These are phyloP conservation scores for Terana coerulea DNA, from an alignment of 768 basidiomycete genomes.

Conservation along the genomic window DNA sequence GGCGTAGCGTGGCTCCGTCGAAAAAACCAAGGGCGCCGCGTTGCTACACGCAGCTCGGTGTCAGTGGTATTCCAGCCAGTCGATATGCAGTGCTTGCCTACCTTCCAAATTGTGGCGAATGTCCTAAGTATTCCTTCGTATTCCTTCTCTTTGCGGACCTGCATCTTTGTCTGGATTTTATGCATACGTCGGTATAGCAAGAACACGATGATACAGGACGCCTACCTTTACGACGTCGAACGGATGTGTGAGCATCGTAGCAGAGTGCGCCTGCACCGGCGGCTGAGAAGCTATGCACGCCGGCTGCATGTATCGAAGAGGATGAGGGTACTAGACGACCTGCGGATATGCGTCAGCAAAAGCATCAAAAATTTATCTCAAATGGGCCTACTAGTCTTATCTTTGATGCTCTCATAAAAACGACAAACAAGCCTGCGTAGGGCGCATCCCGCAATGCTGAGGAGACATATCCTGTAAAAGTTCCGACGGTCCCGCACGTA, in stretches of 20 bases:
- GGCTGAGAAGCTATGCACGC: constrained; percentile 62
- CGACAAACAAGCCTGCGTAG: constrained; percentile 86
- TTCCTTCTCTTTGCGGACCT: constrained; percentile 74
- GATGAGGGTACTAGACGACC: constrained; percentile 35
- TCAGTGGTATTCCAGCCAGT: not conserved
- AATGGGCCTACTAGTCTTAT: constrained; percentile 56
- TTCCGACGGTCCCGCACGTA: constrained; percentile 73
- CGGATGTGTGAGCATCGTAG: constrained; percentile 84
- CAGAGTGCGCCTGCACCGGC: constrained; percentile 80
- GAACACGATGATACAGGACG: too few relatives aligned
- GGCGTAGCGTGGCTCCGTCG: constrained; percentile 77
- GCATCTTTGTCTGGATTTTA: constrained; percentile 81
- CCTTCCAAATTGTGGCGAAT: constrained; percentile 62
- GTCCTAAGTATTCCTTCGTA: constrained; percentile 74
- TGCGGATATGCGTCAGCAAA: constrained; percentile 1
- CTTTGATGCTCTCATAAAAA: constrained; percentile 88
- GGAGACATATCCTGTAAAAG: constrained; percentile 83
- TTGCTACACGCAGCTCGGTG: constrained; percentile 53
- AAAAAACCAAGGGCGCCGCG: constrained; percentile 80
- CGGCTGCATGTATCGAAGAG: constrained; percentile 42
- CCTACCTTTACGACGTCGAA: constrained; percentile 97
- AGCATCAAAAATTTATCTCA: too few relatives aligned
- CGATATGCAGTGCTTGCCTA: constrained; percentile 27
- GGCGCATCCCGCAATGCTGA: constrained; percentile 93
- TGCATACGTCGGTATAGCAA: too few relatives aligned